These are phyloP conservation scores for Termitomyces heimii DNA, from an alignment of 768 basidiomycete genomes.

Conservation along the genomic window DNA sequence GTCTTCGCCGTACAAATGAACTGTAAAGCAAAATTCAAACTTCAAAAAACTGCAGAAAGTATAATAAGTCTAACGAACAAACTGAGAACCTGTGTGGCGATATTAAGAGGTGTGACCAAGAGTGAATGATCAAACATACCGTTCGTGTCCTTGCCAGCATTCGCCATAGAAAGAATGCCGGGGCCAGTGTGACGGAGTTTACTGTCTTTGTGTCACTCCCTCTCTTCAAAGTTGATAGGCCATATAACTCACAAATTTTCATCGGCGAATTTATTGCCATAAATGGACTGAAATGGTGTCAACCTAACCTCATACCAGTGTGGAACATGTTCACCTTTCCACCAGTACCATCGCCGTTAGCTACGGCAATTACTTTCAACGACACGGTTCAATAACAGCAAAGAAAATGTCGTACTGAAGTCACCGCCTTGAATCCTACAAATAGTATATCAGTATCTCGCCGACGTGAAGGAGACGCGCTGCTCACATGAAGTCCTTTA, in stretches of 20 bases:
- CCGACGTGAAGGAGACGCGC: neutral
- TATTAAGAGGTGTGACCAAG: slow-evolving; percentile 3
- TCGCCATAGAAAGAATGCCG: slow-evolving; percentile 92
- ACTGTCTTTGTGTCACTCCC: slow-evolving; percentile 34
- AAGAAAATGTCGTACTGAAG: slow-evolving; percentile 63
- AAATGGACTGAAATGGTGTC: slow-evolving; percentile 64
- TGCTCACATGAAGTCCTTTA: slow-evolving; percentile 84
- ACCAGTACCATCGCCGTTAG: slow-evolving; percentile 83
- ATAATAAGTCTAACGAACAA: slow-evolving; percentile 43
- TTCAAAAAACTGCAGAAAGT: neutral
- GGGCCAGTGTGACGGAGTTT: slow-evolving; percentile 92
- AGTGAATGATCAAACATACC: slow-evolving; percentile 36
- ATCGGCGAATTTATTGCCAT: slow-evolving; percentile 85
- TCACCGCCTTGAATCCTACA: slow-evolving; percentile 95
- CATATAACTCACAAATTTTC: slow-evolving; percentile 79
- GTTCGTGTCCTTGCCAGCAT: slow-evolving; percentile 89
- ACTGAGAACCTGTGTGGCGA: slow-evolving; percentile 68
- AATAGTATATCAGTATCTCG: neutral
- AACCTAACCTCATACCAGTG: neutral
- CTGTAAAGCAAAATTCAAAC: slow-evolving; percentile 30
- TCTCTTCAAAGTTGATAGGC: neutral
- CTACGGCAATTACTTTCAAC: slow-evolving; percentile 29
- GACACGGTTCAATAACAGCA: neutral
- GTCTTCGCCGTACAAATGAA: slow-evolving; percentile 91
- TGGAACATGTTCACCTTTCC: slow-evolving; percentile 56